These are phyloP conservation scores for Beta vulgaris DNA, from an alignment of 148 eudicot species.

Conservation along the genomic window DNA sequence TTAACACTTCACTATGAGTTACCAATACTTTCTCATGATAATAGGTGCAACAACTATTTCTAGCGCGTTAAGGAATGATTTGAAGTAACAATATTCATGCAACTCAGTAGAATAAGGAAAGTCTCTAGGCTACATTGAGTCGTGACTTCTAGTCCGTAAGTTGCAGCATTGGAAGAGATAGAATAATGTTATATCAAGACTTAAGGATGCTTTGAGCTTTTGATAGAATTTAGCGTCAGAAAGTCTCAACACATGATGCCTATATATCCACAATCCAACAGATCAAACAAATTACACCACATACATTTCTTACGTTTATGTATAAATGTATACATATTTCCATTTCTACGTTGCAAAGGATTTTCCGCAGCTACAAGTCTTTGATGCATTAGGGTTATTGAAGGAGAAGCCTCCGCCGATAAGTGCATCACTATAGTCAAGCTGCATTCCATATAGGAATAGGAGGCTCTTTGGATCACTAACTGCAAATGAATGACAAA, in stretches of 20 bases:
- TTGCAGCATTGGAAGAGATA: not conserved
- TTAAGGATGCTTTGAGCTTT: not conserved
- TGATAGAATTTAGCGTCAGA: not conserved
- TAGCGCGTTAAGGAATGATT: too few species aligned
- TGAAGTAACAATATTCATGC: not conserved
- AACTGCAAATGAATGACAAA: constrained; percentile 45
- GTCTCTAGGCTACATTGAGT: not conserved
- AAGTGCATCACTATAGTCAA: constrained; percentile 95
- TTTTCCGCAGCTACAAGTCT: constrained; percentile 97
- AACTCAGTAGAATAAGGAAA: not conserved
- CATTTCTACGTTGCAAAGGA: constrained; percentile 77
- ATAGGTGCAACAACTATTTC: too few species aligned
- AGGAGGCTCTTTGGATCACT: constrained; percentile 99
- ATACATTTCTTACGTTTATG: not conserved
- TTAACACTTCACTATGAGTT: too few species aligned
- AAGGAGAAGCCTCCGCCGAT: constrained; percentile 95
- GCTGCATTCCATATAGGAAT: constrained; percentile 84
- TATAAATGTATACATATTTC: constrained; percentile 13
- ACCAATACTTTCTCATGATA: too few species aligned
- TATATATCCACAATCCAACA: constrained; percentile 1
- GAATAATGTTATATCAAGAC: not conserved
- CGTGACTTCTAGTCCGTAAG: not conserved
- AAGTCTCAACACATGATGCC: not conserved
- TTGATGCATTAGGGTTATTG: constrained; percentile 91
- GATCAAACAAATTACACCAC: not conserved